phyloP scores from a whole-genome alignment of 805 yeast genomes.

The Maudiozyma serrabonitensis region DNA sequence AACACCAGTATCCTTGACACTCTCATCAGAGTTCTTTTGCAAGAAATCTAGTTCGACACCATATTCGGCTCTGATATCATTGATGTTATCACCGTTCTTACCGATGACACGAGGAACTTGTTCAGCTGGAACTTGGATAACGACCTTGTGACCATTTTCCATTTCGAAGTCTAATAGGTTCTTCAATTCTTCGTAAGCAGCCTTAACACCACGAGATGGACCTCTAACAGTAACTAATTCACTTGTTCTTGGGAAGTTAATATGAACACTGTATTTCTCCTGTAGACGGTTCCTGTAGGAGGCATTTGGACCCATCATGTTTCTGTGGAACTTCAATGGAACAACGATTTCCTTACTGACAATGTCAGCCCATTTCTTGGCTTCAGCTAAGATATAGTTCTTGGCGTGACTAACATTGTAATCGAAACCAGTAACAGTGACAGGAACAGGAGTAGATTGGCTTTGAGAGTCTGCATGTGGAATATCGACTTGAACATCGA shows the following conservation, averaged over 20 bases:
- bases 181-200: slow-evolving; percentile 73
- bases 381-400: slow-evolving; percentile 43
- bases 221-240: slow-evolving; percentile 69
- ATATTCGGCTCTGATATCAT: slow-evolving; percentile 58
- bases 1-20: slow-evolving; percentile 38
- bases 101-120: slow-evolving; percentile 87
- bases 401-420: slow-evolving; percentile 69
- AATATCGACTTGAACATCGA: slow-evolving; percentile 68
- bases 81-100: slow-evolving; percentile 74
- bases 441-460: slow-evolving; percentile 31
- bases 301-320: slow-evolving; percentile 78
- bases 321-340: slow-evolving; percentile 70
- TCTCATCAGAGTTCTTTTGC: slow-evolving; percentile 32
- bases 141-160: slow-evolving; percentile 66
- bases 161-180: slow-evolving; percentile 80
- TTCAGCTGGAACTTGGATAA: slow-evolving; percentile 56
- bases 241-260: slow-evolving; percentile 60
- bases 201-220: slow-evolving; percentile 80
- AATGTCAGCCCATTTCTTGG: slow-evolving; percentile 79
- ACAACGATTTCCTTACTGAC: slow-evolving; percentile 51
- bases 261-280: slow-evolving; percentile 74
- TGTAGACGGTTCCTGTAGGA: slow-evolving; percentile 73
- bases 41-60: slow-evolving; percentile 43
- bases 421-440: slow-evolving; percentile 67
- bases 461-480: slow-evolving; percentile 38